Conservation (phyloP, 768 basidiomycete genomes). For the Pisolithus sp. region DNA sequence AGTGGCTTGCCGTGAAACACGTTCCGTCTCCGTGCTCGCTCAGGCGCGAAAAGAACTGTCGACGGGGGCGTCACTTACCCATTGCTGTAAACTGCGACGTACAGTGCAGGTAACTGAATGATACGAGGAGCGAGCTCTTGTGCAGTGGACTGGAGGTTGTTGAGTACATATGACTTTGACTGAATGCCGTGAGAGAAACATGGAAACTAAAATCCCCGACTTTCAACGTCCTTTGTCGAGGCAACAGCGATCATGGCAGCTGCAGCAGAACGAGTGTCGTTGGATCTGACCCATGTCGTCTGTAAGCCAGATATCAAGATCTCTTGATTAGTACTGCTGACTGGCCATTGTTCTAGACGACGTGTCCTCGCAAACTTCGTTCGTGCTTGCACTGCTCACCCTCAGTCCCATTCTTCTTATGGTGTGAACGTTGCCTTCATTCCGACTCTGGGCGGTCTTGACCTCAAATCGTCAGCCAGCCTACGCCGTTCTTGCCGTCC, state of each 20-base stretch:
- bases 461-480: slow-evolving; percentile 47
- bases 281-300: slow-evolving; percentile 64
- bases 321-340: not conserved
- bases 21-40: too few relatives aligned
- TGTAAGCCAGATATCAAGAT: slow-evolving; percentile 34
- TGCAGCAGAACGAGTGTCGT: slow-evolving; percentile 32
- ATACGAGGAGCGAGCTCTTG: too few relatives aligned
- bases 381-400: slow-evolving; percentile 56
- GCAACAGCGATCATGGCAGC: not conserved
- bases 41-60: too few relatives aligned
- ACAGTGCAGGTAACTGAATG: too few relatives aligned
- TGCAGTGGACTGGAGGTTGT: too few relatives aligned
- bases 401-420: slow-evolving; percentile 67
- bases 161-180: too few relatives aligned
- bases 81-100: too few relatives aligned
- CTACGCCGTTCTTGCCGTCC: slow-evolving; percentile 67
- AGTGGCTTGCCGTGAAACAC: too few relatives aligned
- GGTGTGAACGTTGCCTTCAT: slow-evolving; percentile 33
- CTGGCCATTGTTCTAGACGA: slow-evolving; percentile 40
- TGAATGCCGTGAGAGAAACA: too few relatives aligned
- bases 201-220: too few relatives aligned
- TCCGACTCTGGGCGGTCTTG: not conserved
- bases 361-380: slow-evolving; percentile 49
- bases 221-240: too few relatives aligned
- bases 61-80: too few relatives aligned